These are phyloP conservation scores for Hypoxylon sp. DNA, from an alignment of 2,329 filamentous ascomycete species.

Conservation along the genomic window DNA sequence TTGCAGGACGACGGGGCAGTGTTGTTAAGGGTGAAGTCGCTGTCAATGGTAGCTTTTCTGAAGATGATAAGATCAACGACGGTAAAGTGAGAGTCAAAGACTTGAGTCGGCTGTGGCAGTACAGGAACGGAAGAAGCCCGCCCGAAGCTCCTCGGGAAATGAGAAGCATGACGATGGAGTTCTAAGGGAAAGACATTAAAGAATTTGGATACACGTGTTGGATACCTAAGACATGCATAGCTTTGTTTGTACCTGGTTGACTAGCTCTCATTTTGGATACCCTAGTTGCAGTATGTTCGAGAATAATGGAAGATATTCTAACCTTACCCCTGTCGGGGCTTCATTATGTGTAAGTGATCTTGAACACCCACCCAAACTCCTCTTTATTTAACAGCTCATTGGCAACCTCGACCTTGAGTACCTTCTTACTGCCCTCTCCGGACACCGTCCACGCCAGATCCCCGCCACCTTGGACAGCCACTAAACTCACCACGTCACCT, in stretches of 20 bases:
- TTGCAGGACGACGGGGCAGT: constrained; percentile 35
- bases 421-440: constrained; percentile 24
- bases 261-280: constrained; percentile 1
- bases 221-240: background rate
- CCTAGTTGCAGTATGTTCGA: constrained; percentile 1
- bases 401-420: constrained; percentile 37
- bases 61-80: constrained; percentile 47
- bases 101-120: constrained; percentile 71
- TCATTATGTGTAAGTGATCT: constrained; percentile 42
- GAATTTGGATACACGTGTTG: background rate
- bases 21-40: constrained; percentile 48
- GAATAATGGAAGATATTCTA: constrained; percentile 2
- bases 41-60: constrained; percentile 52
- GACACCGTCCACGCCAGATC: constrained; percentile 43
- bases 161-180: constrained; percentile 52
- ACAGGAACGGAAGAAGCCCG: constrained; percentile 69
- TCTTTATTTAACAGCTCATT: constrained; percentile 43
- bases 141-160: constrained; percentile 56
- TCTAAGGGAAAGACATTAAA: constrained; percentile 45
- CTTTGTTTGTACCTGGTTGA: background rate
- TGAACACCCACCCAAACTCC: constrained; percentile 47
- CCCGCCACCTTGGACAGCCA: constrained; percentile 52
- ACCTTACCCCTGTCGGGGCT: background rate
- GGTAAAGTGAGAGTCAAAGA: constrained; percentile 66
- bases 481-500: constrained; percentile 60